Base-by-base conservation (phyloP, 2,329 filamentous ascomycete species). In the Drechslerella stenobrocha region DNA sequence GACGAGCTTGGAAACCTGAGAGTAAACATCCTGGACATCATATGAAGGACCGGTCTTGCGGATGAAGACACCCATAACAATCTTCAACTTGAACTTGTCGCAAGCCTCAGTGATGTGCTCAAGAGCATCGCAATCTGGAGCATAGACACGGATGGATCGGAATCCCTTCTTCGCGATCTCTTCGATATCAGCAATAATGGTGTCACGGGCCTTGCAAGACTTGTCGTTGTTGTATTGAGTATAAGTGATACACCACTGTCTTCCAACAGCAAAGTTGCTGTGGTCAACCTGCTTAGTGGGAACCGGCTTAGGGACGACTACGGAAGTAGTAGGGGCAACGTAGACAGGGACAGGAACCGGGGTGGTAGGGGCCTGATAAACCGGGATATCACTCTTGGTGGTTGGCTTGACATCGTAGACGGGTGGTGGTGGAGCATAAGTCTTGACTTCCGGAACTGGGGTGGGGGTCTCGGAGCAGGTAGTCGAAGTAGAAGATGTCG, bases 21-120 rank as follows among this genome's bases (percentile, higher is more conserved):
- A 23, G 48, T 67, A 34, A 72, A 90, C 85, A 58, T 82, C 84
- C 60, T 82, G 79, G 74, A 79, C 79, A 72, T 75, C 75, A 75
- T 85, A 76, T 64, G 81, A 81, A 50, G 76, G 80, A 34, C 63
- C 63, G 24, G 22, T 60, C 71, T 78, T 79, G 78, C 87, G 85
- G 77, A 96, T 87, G 81, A 87, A 96, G 80, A 97, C 82, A 77
- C 92, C 92, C 69, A 95, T 79, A 77, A 96, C 92, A 77, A 96
- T 80, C 77, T 87, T 86, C 67, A 96, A 75, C 67, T 87, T 86
- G 77, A 86, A 75, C 73, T 82, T 77, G 74, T 82, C 77, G 78
- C 82, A 85, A 65, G 89, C 88, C 42, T 79, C 77, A 70, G 89
- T 89, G 63, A 96, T 86, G 77, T 83, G 86, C 75, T 85, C 78